These are phyloP conservation scores for Aplosporella prunicola DNA, from an alignment of 2,329 filamentous ascomycete genomes.

Conservation along the genomic window DNA sequence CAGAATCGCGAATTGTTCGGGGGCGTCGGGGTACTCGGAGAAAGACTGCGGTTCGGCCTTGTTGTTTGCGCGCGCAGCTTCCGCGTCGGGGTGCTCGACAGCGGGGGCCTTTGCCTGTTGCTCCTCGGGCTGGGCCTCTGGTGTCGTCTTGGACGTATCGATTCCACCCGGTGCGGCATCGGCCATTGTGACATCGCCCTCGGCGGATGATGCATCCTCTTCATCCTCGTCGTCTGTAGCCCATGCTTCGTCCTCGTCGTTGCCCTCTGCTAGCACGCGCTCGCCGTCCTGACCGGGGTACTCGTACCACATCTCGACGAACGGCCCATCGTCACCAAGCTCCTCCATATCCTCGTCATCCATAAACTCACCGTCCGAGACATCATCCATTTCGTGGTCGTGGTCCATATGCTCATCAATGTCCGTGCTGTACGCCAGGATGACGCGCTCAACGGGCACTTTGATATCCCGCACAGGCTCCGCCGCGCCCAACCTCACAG, in stretches of 20 bases:
- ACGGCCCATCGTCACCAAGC: constrained; percentile 12
- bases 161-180: constrained; percentile 16
- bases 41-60: constrained; percentile 4
- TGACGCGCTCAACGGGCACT: constrained; percentile 39
- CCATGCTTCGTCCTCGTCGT: constrained; percentile 24
- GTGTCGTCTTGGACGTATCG: constrained; percentile 27
- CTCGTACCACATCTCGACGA: constrained; percentile 18
- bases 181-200: constrained; percentile 26
- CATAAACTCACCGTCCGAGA: constrained; percentile 15
- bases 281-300: constrained; percentile 27
- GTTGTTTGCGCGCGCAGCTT: constrained; percentile 11
- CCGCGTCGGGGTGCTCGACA: neutral
- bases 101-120: neutral
- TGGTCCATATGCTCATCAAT: constrained; percentile 28
- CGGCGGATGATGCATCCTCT: constrained; percentile 29
- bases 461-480: constrained; percentile 41
- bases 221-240: constrained; percentile 21
- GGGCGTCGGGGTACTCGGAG: constrained; percentile 12
- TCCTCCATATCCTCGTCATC: constrained; percentile 13
- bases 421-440: constrained; percentile 38
- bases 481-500: constrained; percentile 44
- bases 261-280: constrained; percentile 20
- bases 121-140: constrained; percentile 23
- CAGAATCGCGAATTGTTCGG: constrained; percentile 26
- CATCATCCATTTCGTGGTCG: constrained; percentile 5